phyloP scores from a whole-genome alignment of 1,139 yeast genomes.

The Magnusiomyces tetraspermus region DNA sequence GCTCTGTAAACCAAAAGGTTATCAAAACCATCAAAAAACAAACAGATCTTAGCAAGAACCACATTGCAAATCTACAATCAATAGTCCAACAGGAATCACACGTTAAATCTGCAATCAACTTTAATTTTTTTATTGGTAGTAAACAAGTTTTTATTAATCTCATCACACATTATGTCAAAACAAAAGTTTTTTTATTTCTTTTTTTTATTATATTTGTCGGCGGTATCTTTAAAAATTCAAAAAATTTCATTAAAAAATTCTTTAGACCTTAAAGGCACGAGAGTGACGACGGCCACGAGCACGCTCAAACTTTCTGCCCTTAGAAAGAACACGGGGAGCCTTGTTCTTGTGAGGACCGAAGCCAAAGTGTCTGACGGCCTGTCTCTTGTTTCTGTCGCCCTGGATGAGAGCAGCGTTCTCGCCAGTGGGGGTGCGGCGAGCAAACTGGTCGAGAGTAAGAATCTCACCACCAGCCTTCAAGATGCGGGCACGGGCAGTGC shows the following conservation, averaged over 20 bases:
- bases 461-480: constrained; percentile 99
- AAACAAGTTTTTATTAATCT: not conserved
- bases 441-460: constrained; percentile 97
- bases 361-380: constrained; percentile 99
- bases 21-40: no score
- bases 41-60: no score
- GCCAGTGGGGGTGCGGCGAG: constrained; percentile 99
- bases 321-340: constrained; percentile 97
- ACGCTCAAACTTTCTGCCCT: constrained; percentile 99
- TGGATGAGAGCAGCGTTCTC: constrained; percentile 95
- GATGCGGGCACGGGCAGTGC: constrained; percentile 97
- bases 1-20: no score
- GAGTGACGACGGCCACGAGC: constrained; percentile 99
- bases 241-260: no score
- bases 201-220: not conserved
- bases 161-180: not conserved
- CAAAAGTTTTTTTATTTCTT: not conserved
- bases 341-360: constrained; percentile 99
- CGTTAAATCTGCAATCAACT: no score
- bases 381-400: constrained; percentile 99
- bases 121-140: no score
- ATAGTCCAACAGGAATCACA: no score
- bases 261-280: constrained; percentile 99
- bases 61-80: no score
- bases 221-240: not conserved